These are phyloP conservation scores for Saraca asoca DNA, from an alignment of 331 rosid species.

Conservation along the genomic window DNA sequence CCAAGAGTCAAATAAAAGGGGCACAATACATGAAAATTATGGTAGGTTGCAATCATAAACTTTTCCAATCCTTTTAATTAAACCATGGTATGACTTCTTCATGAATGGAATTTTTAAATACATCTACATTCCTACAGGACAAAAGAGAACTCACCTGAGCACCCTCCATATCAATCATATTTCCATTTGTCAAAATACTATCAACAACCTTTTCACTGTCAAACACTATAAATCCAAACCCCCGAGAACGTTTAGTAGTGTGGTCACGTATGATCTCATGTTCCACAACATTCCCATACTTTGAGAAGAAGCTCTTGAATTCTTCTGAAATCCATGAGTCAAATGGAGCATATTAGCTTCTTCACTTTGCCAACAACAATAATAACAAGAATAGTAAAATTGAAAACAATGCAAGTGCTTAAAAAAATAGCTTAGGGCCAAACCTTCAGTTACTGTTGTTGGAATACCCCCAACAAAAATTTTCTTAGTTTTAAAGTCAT, in stretches of 20 bases:
- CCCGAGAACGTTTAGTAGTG: slow-evolving; percentile 59
- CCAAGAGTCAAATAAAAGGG: slow-evolving; percentile 18
- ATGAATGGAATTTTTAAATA: slow-evolving; percentile 5
- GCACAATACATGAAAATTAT: not conserved
- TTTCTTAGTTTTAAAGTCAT: slow-evolving; percentile 64
- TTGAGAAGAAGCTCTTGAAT: slow-evolving; percentile 52
- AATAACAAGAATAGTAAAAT: not conserved
- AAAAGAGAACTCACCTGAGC: slow-evolving; percentile 59
- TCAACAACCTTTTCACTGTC: slow-evolving; percentile 63
- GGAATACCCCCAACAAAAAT: slow-evolving; percentile 71
- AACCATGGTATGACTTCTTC: not conserved
- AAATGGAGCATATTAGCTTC: not conserved
- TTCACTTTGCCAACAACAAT: not conserved
- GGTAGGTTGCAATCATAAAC: not conserved
- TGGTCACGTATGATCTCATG: slow-evolving; percentile 69
- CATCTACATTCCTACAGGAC: slow-evolving; percentile 14
- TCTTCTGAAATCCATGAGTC: slow-evolving; percentile 42
- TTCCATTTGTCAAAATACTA: slow-evolving; percentile 58
- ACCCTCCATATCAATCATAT: slow-evolving; percentile 69
- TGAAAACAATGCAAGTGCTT: not conserved
- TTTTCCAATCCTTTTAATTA: slow-evolving; percentile 9
- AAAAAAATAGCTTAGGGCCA: not conserved
- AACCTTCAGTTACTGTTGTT: slow-evolving; percentile 54
- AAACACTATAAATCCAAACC: slow-evolving; percentile 66
- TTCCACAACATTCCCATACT: slow-evolving; percentile 61